Conservation (phyloP, 2,329 filamentous ascomycete genomes). For the Fusarium sp. region DNA sequence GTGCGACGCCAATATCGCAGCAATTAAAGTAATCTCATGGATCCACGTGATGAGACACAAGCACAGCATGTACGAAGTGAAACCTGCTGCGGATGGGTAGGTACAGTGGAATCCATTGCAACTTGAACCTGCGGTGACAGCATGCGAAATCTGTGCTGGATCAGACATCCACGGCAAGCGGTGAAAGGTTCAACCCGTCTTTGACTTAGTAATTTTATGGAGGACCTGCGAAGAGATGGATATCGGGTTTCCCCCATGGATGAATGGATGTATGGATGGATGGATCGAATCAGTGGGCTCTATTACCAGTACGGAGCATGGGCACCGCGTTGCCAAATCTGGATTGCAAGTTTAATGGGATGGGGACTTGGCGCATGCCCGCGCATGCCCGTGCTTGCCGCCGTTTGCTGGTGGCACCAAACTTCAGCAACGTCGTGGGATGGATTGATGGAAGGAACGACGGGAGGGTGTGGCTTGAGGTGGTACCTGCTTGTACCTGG, state of each 20-base stretch:
- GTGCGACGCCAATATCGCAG: slow-evolving; percentile 12
- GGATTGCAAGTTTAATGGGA: slow-evolving; percentile 9
- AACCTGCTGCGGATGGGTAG: background rate
- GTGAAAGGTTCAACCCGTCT: slow-evolving; percentile 14
- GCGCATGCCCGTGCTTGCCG: slow-evolving; percentile 14
- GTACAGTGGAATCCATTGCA: background rate
- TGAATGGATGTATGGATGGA: background rate
- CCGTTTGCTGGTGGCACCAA: slow-evolving; percentile 26
- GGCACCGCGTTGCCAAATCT: slow-evolving; percentile 28
- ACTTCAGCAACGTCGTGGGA: slow-evolving; percentile 32
- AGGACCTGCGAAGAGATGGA: background rate
- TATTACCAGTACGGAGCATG: background rate
- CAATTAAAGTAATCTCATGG: slow-evolving; percentile 9
- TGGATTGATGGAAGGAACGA: slow-evolving; percentile 24
- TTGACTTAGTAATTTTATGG: background rate
- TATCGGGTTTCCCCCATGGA: background rate
- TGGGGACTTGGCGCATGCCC: slow-evolving; percentile 7
- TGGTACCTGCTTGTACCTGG: slow-evolving; percentile 25
- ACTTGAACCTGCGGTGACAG: slow-evolving; percentile 1
- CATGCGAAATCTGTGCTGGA: slow-evolving; percentile 4
- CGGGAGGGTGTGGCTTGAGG: slow-evolving; percentile 29
- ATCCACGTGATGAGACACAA: slow-evolving; percentile 5
- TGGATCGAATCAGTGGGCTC: background rate
- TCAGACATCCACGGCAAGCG: slow-evolving; percentile 7
- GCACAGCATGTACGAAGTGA: slow-evolving; percentile 35